Evolutionary conservation across 257 asterid species (phyloP).

Genomic region (Anisodus acutangulus): DNA sequence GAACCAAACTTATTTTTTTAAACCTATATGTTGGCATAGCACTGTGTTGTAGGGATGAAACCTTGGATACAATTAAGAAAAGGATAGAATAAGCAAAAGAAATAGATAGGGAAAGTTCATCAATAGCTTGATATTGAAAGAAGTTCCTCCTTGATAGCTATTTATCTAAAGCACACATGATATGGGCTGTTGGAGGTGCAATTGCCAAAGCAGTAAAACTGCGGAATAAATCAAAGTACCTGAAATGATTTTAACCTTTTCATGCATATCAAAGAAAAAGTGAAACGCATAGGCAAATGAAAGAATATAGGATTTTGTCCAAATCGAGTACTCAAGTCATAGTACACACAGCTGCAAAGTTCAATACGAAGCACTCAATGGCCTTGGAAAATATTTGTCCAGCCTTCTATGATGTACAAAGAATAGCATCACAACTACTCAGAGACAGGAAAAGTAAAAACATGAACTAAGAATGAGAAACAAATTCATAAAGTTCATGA

Average conservation of each 20-base stretch:
- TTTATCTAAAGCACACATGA: too few relatives aligned
- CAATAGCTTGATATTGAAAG: too few relatives aligned
- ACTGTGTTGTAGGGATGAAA: too few relatives aligned
- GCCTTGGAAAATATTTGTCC: neutral
- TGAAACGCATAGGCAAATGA: neutral
- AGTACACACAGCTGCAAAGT: neutral
- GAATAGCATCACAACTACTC: neutral
- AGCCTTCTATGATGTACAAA: neutral
- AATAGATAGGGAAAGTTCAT: too few relatives aligned
- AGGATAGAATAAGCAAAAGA: too few relatives aligned
- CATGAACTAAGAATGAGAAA: neutral
- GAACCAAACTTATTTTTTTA: too few relatives aligned
- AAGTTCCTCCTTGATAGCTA: too few relatives aligned
- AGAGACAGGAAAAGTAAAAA: neutral
- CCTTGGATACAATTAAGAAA: too few relatives aligned
- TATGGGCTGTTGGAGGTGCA: too few relatives aligned
- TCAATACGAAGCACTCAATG: neutral
- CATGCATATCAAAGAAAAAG: neutral
- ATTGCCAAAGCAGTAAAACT: too few relatives aligned
- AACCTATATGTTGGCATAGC: too few relatives aligned
- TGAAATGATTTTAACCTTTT: neutral
- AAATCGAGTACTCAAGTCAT: neutral
- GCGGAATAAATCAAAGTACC: too few relatives aligned
- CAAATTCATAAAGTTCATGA: neutral
- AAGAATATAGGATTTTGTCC: neutral